A percentile compares a stretch with the other conserved stretches of the same genome.
Conservation (phyloP, 2,329 filamentous ascomycete species). For the Aspergillus fructus region DNA sequence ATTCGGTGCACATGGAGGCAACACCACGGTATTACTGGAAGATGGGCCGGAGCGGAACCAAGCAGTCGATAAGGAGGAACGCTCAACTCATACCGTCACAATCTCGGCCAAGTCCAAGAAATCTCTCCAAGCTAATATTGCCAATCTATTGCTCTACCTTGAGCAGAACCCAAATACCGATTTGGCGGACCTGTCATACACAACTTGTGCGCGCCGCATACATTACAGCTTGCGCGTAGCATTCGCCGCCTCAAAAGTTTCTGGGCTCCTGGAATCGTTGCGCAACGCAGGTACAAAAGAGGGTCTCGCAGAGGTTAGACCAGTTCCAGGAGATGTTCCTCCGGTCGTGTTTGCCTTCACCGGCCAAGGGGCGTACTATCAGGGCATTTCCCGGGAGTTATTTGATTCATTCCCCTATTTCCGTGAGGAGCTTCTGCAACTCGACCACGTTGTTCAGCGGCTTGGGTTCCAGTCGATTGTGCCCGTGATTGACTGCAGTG, state of each 20-base stretch:
- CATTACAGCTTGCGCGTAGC: constrained; percentile 27
- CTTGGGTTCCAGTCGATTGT: constrained; percentile 29
- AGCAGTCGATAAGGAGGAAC: constrained; percentile 37
- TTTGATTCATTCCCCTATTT: constrained; percentile 23
- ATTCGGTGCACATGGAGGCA: constrained; percentile 69
- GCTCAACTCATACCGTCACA: constrained; percentile 55
- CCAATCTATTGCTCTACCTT: constrained; percentile 48
- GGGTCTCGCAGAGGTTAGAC: constrained; percentile 53
- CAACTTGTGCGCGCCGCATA: constrained; percentile 57
- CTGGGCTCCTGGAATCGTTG: constrained; percentile 3
- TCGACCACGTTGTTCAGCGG: constrained; percentile 21
- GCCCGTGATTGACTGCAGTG: constrained; percentile 21
- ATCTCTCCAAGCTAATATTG: constrained; percentile 53
- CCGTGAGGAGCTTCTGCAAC: constrained; percentile 21
- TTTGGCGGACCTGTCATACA: constrained; percentile 61
- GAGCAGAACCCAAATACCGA: constrained; percentile 35
- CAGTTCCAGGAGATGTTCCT: constrained; percentile 33
- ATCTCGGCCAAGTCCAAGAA: constrained; percentile 54
- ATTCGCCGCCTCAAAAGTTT: not conserved
- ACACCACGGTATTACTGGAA: constrained; percentile 63
- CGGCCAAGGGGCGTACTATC: constrained; percentile 13
- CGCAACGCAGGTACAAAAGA: constrained; percentile 3
- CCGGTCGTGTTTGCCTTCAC: constrained; percentile 13
- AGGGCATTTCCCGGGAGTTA: constrained; percentile 21
- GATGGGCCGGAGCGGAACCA: constrained; percentile 55